These are phyloP conservation scores for Boletus speciosus DNA, from an alignment of 768 basidiomycete genomes.

Conservation along the genomic window DNA sequence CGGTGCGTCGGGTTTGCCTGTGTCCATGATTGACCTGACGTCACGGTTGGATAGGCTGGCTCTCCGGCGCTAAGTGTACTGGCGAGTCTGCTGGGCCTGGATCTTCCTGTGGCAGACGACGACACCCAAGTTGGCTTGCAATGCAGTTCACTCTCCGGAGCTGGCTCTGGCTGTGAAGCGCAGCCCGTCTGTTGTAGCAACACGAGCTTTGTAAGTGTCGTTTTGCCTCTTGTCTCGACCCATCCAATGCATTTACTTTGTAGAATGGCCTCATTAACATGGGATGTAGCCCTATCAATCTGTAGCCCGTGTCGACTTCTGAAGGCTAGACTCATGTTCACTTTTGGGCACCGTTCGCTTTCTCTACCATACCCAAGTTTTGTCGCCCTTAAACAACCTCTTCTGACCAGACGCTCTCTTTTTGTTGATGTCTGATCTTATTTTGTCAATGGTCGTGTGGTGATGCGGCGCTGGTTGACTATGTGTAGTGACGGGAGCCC, in stretches of 20 bases:
- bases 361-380: constrained; percentile 11
- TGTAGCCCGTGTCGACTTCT: constrained; percentile 1
- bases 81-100: constrained; percentile 1
- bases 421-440: constrained; percentile 22
- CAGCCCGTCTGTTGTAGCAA: constrained; percentile 25
- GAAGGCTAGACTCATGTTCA: neutral
- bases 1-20: constrained; percentile 11
- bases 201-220: constrained; percentile 13
- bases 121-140: constrained; percentile 13
- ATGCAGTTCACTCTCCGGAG: constrained; percentile 21
- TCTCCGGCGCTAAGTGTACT: neutral
- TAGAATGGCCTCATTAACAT: constrained; percentile 27
- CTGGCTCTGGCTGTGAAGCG: constrained; percentile 24
- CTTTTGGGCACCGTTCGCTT: constrained; percentile 16
- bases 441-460: constrained; percentile 17
- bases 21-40: constrained; percentile 5
- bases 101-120: neutral
- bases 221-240: neutral
- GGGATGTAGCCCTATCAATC: constrained; percentile 19
- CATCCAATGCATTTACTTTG: neutral
- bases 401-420: constrained; percentile 23
- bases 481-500: constrained; percentile 2
- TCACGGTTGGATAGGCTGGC: constrained; percentile 5
- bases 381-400: constrained; percentile 10
- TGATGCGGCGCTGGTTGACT: constrained; percentile 7